These are phyloP conservation scores for Elsinoe batatas DNA, from an alignment of 2,329 filamentous ascomycete genomes.

Conservation along the genomic window DNA sequence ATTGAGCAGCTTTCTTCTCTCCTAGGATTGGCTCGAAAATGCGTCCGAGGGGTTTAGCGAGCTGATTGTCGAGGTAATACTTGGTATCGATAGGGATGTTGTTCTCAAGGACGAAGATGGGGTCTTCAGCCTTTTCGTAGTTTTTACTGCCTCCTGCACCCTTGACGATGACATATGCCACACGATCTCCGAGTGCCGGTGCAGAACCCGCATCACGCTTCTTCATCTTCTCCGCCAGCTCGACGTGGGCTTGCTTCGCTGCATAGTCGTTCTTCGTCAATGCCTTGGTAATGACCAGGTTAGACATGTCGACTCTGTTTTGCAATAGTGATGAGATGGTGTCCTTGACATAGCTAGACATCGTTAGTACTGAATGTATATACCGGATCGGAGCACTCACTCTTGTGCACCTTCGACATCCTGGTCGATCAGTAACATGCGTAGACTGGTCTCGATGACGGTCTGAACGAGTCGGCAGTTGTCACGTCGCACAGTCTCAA, in stretches of 20 bases:
- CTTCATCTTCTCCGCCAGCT: conserved; percentile 91
- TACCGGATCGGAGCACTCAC: conserved; percentile 45
- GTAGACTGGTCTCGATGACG: conserved; percentile 90
- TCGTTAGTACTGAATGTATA: conserved; percentile 25
- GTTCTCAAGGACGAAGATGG: conserved; percentile 92
- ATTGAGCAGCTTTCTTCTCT: conserved; percentile 75
- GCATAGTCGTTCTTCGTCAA: conserved; percentile 83
- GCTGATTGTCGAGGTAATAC: conserved; percentile 97
- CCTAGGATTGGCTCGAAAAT: conserved; percentile 98
- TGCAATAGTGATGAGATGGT: conserved; percentile 91
- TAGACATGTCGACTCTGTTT: conserved; percentile 98
- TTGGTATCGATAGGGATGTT: conserved; percentile 96
- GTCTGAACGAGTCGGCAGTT: conserved; percentile 94
- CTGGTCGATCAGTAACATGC: conserved; percentile 90
- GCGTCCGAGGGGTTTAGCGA: conserved; percentile 83
- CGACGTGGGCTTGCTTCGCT: conserved; percentile 89
- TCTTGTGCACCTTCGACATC: conserved; percentile 86
- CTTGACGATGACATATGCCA: conserved; percentile 96
- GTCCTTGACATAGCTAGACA: conserved; percentile 77
- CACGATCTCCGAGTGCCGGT: conserved; percentile 84
- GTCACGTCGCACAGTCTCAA: conserved; percentile 93
- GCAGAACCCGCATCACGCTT: conserved; percentile 94
- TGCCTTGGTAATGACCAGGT: conserved; percentile 97
- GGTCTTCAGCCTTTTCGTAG: conserved; percentile 94
- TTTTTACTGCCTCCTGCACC: conserved; percentile 83